Conservation (phyloP, 2,329 filamentous ascomycete genomes). For the Colletotrichum salicis region DNA sequence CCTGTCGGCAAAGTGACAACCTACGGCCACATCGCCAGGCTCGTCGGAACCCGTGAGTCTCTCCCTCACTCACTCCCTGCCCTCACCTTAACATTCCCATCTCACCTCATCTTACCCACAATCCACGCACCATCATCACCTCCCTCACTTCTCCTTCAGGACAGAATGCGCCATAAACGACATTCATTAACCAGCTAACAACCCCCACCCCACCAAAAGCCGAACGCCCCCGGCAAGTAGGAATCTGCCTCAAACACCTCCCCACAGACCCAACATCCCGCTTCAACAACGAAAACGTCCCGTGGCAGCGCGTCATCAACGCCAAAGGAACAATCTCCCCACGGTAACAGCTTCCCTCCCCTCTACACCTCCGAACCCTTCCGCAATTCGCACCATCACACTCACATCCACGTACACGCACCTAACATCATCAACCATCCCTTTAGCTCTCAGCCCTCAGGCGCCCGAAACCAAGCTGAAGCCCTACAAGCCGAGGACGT, state of each 20-base stretch:
- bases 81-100: neutral
- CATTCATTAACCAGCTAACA: neutral
- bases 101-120: too few species aligned
- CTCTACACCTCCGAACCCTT: too few species aligned
- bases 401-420: neutral
- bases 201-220: constrained; percentile 54
- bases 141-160: too few species aligned
- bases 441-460: constrained; percentile 59
- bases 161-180: too few species aligned
- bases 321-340: constrained; percentile 87
- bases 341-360: constrained; percentile 60
- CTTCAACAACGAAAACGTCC: constrained; percentile 83
- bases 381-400: neutral
- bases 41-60: constrained; percentile 77
- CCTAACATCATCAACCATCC: too few species aligned
- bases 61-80: neutral
- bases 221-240: constrained; percentile 83
- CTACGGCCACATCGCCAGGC: constrained; percentile 82
- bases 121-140: too few species aligned
- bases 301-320: constrained; percentile 95
- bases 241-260: constrained; percentile 89
- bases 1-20: constrained; percentile 85
- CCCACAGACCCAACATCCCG: constrained; percentile 61
- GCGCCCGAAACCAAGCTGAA: constrained; percentile 60
- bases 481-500: constrained; percentile 64